phyloP scores from a whole-genome alignment of 2,329 filamentous ascomycete species.

The Lachnellula occidentalis region DNA sequence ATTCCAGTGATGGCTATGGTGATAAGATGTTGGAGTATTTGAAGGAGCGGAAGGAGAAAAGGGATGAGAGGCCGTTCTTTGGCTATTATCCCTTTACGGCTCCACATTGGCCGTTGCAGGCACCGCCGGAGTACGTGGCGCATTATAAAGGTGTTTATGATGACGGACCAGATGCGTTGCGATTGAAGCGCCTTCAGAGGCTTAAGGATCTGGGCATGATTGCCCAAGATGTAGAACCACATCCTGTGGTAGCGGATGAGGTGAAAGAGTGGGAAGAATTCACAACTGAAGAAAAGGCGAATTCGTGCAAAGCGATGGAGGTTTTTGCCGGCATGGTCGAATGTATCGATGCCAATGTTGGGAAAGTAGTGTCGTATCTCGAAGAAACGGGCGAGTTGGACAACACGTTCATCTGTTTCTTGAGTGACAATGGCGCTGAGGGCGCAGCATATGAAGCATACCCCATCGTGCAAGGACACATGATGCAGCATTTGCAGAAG shows the following conservation, averaged over 20 bases:
- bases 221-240: constrained; percentile 9
- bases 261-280: constrained; percentile 13
- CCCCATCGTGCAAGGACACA: constrained; percentile 36
- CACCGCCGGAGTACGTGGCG: constrained; percentile 30
- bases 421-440: constrained; percentile 59
- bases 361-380: constrained; percentile 47
- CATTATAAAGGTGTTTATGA: constrained; percentile 50
- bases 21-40: constrained; percentile 13
- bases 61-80: constrained; percentile 37
- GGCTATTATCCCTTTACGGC: constrained; percentile 47
- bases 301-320: constrained; percentile 33
- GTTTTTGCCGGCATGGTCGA: constrained; percentile 46
- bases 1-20: constrained; percentile 2
- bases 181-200: constrained; percentile 45
- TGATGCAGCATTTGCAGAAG: constrained; percentile 39
- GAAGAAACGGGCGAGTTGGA: constrained; percentile 52
- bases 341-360: constrained; percentile 54
- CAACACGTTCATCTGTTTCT: constrained; percentile 59
- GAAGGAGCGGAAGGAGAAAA: constrained; percentile 17
- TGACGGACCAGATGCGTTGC: constrained; percentile 52
- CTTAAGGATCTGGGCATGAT: constrained; percentile 46
- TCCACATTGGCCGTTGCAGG: constrained; percentile 50
- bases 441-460: constrained; percentile 53
- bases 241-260: constrained; percentile 18
- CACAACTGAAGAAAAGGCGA: constrained; percentile 34